Base-by-base conservation (phyloP, 208 protist species). In the Eutreptiella sp. region DNA sequence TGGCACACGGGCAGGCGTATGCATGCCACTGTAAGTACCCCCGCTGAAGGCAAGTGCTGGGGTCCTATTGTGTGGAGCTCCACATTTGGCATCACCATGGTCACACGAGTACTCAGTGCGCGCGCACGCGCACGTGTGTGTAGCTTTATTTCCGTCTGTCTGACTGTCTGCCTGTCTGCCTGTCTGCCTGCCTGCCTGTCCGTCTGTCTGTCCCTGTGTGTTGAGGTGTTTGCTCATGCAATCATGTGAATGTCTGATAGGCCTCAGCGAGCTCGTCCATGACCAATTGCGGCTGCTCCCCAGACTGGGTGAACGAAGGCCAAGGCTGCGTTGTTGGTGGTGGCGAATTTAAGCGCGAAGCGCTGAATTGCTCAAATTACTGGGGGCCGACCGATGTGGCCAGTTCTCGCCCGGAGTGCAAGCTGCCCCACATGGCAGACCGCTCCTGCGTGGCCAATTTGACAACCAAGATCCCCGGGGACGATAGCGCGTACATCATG, bases 301-400 rank as follows among this genome's bases (percentile, higher is more conserved):
- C 45, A 14, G 45, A 50, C 16, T 50, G 45, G 45, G 35, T 39
- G 45, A 42, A 42, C 29, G 14, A 50, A 50, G 45, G 45, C 16
- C 16, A 50, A 50, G 45, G 45, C 14, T 50, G 45, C 45, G n/a
- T 50, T 23, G 35, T 16, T n/a, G 45, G 45, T 14, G 16, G 16
- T 14, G 45, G 45, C 35, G 29, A 50, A n/a, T 50, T 16, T 16
- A 23, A 27, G 14, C 14, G n/a, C 19, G n/a, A n/a, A 27, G n/a
- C 45, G n/a, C 35, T 50, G 29, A 38, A 14, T 14, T 50, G 45
- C 29, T 39, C 45, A 16, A 50, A 50, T 23, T 50, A 50, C 29
- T 50, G 45, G 45, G 14, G n/a, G 14, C 35, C 14, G 16, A 16
- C 14, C 14, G n/a, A 14, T 16, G 14, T 42, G n/a, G 14, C 45